phyloP scores from a whole-genome alignment of 805 yeast genomes.

The Kluyveromyces siamensis region DNA sequence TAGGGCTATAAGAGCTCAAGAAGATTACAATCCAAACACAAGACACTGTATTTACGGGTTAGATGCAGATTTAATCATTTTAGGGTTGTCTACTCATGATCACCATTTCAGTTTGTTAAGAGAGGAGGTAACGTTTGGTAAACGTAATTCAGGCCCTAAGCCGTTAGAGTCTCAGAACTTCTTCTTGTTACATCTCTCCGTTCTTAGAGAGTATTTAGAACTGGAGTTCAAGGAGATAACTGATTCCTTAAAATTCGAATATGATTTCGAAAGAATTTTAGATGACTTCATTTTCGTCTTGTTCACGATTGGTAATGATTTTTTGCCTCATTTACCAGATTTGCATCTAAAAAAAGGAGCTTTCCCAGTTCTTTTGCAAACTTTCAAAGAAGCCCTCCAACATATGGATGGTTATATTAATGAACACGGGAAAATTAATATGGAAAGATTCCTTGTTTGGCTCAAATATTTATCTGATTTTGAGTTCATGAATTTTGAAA shows the following conservation, averaged over 20 bases:
- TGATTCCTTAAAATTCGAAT: slow-evolving; percentile 52
- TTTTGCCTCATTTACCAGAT: slow-evolving; percentile 93
- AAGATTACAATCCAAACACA: slow-evolving; percentile 64
- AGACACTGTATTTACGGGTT: slow-evolving; percentile 93
- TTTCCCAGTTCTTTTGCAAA: slow-evolving; percentile 80
- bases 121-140: slow-evolving; percentile 91
- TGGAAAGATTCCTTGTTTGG: slow-evolving; percentile 66
- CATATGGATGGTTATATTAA: slow-evolving; percentile 77
- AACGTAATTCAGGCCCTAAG: slow-evolving; percentile 29
- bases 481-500: slow-evolving; percentile 81
- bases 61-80: slow-evolving; percentile 93
- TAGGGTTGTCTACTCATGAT: slow-evolving; percentile 85
- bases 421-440: slow-evolving; percentile 72
- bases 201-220: slow-evolving; percentile 84
- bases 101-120: slow-evolving; percentile 92
- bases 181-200: slow-evolving; percentile 70
- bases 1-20: slow-evolving; percentile 66
- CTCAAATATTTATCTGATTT: slow-evolving; percentile 65
- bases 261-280: slow-evolving; percentile 77
- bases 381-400: slow-evolving; percentile 74
- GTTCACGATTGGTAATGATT: slow-evolving; percentile 96
- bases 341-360: slow-evolving; percentile 92
- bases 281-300: slow-evolving; percentile 89
- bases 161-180: slow-evolving; percentile 72
- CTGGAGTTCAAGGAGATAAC: slow-evolving; percentile 72